Evolutionary conservation across 176 grass and related monocot species (phyloP), one percentile per base, ranked within the genome.

Genomic region (Poa pratensis): DNA sequence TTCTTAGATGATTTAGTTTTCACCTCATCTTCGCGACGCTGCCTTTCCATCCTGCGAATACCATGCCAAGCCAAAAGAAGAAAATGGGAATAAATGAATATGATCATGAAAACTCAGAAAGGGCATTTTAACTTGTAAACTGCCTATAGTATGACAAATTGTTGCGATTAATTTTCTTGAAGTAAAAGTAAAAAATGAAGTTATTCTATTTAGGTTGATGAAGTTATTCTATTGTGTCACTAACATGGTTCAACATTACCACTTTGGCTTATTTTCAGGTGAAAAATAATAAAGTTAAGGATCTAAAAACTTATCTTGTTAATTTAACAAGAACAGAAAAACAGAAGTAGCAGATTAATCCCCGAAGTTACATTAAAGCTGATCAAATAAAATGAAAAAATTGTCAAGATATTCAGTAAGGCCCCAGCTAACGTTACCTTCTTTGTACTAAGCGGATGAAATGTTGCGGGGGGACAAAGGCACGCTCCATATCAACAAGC

Each of bases 401-500:
- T 60, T 84, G 48, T 66, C 55, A 81, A 82, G 72, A 17, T 80
- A 87, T 51, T 61, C 15, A 34, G 71, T 75, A 48, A 80, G 53
- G 83, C 49, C 13, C 0, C n/a, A 18, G 81, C 14, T 61, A 80
- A 91, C 89, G 87, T 93, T 82, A 97, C 95, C 95, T 93, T 79
- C 95, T 85, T 68, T 97, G 95, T 59, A 97, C 89, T 67, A 97
- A 90, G 62, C 90, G 90, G 78, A 95, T 97, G 79, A 97, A 97
- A 78, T 97, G 92, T 79, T 93, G 95, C 20, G 95, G 95, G 49
- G 95, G 95, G 19, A 97, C 92, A 95, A 95, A 95, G 77, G 92
- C 90, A 86, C 90, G 89, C 75, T 97, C 95, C 95, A 97, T 97
- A 80, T 94, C 95, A 91, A 97, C 95, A 86, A 97, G 91, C 22